Evolutionary conservation across 495 filamentous ascomycete species (phyloP).

Genomic region (Penicillium canariense): DNA sequence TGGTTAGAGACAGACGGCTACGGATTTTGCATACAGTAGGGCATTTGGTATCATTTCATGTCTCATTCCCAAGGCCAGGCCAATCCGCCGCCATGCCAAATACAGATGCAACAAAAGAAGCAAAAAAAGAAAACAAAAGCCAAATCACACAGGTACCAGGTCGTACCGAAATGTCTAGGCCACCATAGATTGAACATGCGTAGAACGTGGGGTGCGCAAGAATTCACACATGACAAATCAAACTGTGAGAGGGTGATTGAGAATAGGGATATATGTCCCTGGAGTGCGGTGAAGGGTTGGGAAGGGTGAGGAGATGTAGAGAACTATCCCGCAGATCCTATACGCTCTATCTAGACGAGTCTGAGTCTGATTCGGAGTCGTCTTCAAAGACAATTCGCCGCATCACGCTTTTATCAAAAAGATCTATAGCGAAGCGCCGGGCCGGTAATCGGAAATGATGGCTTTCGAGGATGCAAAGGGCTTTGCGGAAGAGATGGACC

Average conservation of each 20-base stretch:
- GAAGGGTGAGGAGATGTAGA: background rate
- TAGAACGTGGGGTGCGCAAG: background rate
- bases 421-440: slow-evolving; percentile 82
- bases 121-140: slow-evolving; percentile 2
- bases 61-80: slow-evolving; percentile 22
- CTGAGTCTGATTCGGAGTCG: slow-evolving; percentile 49
- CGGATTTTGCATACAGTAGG: background rate
- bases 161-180: background rate
- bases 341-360: slow-evolving; percentile 31
- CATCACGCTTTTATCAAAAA: slow-evolving; percentile 89
- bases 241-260: background rate
- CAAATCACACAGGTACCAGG: background rate
- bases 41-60: slow-evolving; percentile 20
- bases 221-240: background rate
- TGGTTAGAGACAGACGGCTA: background rate
- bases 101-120: slow-evolving; percentile 12
- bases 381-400: slow-evolving; percentile 73
- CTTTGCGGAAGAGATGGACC: slow-evolving; percentile 73
- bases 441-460: slow-evolving; percentile 85
- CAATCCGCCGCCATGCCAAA: slow-evolving; percentile 15
- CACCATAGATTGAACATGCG: background rate
- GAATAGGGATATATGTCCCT: background rate
- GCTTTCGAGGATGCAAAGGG: slow-evolving; percentile 80
- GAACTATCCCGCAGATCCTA: slow-evolving; percentile 10
- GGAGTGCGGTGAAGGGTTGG: background rate